A percentile compares a stretch with the other conserved stretches of the same genome.
Conservation (phyloP, 495 filamentous ascomycete genomes). For the Aspergillus olivimuriae region DNA sequence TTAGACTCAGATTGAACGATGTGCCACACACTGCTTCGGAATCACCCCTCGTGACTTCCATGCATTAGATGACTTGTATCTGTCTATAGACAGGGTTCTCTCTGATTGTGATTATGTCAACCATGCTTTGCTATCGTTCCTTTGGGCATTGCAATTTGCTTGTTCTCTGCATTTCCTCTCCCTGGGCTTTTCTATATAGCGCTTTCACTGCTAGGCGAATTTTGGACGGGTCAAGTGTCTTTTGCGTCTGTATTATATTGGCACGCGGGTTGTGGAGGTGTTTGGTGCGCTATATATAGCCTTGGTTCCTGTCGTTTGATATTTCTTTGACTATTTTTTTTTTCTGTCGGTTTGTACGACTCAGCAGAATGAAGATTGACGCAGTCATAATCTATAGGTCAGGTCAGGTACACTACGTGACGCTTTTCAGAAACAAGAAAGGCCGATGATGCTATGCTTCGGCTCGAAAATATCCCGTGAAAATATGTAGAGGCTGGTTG, state of each 20-base stretch:
- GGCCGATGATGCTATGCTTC: neutral
- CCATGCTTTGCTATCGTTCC: slow-evolving; percentile 2
- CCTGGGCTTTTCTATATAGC: neutral
- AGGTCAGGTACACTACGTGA: neutral
- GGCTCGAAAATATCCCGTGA: neutral
- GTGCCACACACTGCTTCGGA: neutral
- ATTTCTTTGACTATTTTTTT: slow-evolving; percentile 1
- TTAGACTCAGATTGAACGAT: slow-evolving; percentile 44
- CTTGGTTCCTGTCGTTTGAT: too few relatives aligned
- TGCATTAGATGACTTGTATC: slow-evolving; percentile 17
- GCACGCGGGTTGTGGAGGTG: slow-evolving; percentile 8
- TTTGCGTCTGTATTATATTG: slow-evolving; percentile 13
- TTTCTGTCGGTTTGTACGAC: neutral
- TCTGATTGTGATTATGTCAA: slow-evolving; percentile 9
- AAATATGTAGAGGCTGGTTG: neutral
- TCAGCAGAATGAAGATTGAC: neutral
- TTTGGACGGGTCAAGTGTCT: too few relatives aligned
- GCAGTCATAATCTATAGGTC: slow-evolving; percentile 2
- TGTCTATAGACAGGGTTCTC: slow-evolving; percentile 8
- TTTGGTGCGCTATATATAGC: slow-evolving; percentile 1
- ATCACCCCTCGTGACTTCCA: slow-evolving; percentile 4
- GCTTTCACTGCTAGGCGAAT: too few relatives aligned
- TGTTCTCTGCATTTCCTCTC: neutral
- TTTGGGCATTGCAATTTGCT: slow-evolving; percentile 6
- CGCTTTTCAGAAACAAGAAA: neutral